phyloP scores from a whole-genome alignment of 2,329 filamentous ascomycete genomes.

The Rutstroemia sp. region DNA sequence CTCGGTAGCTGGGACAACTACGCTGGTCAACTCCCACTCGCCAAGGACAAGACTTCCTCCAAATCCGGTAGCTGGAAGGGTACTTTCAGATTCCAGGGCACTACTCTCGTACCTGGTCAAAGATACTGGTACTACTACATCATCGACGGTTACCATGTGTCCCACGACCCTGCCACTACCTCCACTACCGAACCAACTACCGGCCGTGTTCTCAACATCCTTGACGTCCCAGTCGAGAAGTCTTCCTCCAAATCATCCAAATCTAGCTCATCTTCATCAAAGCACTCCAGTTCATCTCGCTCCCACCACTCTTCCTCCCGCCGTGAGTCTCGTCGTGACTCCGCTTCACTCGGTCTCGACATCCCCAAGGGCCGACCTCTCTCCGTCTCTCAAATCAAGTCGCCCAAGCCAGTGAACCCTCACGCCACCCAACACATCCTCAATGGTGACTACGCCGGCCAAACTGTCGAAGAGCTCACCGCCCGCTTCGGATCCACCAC shows the following conservation, averaged over 20 bases:
- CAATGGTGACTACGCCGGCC: slow-evolving; percentile 63
- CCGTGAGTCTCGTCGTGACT: slow-evolving; percentile 34
- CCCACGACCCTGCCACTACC: slow-evolving; percentile 86
- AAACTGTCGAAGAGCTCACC: slow-evolving; percentile 72
- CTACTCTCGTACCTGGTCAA: slow-evolving; percentile 77
- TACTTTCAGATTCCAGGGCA: slow-evolving; percentile 89
- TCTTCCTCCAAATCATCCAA: slow-evolving; percentile 38
- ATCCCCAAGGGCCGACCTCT: slow-evolving; percentile 84
- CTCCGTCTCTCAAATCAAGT: slow-evolving; percentile 81
- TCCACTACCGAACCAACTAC: slow-evolving; percentile 94
- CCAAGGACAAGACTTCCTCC: slow-evolving; percentile 73
- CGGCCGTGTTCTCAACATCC: slow-evolving; percentile 92
- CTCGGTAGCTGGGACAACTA: slow-evolving; percentile 99
- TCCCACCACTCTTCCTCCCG: slow-evolving; percentile 38
- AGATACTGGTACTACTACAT: slow-evolving; percentile 99
- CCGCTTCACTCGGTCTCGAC: slow-evolving; percentile 48
- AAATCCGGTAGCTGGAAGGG: slow-evolving; percentile 93
- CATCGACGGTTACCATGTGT: slow-evolving; percentile 97
- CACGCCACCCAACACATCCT: slow-evolving; percentile 84
- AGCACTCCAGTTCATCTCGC: slow-evolving; percentile 27
- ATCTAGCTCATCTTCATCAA: slow-evolving; percentile 33
- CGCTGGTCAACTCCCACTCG: slow-evolving; percentile 85
- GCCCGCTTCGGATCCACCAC: slow-evolving; percentile 60
- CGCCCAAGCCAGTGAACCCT: slow-evolving; percentile 82
- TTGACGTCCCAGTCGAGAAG: slow-evolving; percentile 68